Percentiles rank a stretch among this genome's conserved stretches.
Evolutionary conservation across 768 basidiomycete genomes (phyloP).

Genomic region (Boletales sp.): DNA sequence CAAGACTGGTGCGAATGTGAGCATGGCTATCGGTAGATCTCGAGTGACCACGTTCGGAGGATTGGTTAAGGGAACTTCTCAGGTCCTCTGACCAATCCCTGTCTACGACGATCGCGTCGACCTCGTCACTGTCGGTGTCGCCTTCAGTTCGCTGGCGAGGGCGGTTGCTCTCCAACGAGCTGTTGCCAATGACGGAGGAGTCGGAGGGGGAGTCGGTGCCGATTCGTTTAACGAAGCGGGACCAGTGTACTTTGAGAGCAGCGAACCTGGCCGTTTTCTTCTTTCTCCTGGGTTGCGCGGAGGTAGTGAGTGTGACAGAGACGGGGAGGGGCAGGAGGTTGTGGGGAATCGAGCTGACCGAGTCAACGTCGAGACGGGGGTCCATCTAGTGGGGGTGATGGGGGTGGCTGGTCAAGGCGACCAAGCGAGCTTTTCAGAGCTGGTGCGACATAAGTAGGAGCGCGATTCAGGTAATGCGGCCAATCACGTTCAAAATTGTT

Average conservation of each 20-base stretch:
- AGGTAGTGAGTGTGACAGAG: constrained; percentile 36
- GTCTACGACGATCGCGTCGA: constrained; percentile 77
- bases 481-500: constrained; percentile 6
- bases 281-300: constrained; percentile 27
- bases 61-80: constrained; percentile 49
- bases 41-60: constrained; percentile 49
- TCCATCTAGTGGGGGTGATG: constrained; percentile 10
- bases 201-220: constrained; percentile 57
- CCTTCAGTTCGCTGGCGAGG: constrained; percentile 28
- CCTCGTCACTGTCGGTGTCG: constrained; percentile 35
- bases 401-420: background rate
- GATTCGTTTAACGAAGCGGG: constrained; percentile 49
- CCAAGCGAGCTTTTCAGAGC: background rate
- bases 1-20: constrained; percentile 34
- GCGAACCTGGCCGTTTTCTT: constrained; percentile 40
- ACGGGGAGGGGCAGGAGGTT: constrained; percentile 35
- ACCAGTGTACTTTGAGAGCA: constrained; percentile 43
- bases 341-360: constrained; percentile 1
- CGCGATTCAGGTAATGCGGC: background rate
- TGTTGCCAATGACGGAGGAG: constrained; percentile 50
- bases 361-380: background rate
- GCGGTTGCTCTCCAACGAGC: constrained; percentile 39
- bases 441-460: background rate
- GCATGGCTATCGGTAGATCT: constrained; percentile 46
- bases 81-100: constrained; percentile 62